Evolutionary conservation across 2,329 filamentous ascomycete genomes (phyloP), one percentile per base, ranked within the genome.

Genomic region (Fusarium papillatum): DNA sequence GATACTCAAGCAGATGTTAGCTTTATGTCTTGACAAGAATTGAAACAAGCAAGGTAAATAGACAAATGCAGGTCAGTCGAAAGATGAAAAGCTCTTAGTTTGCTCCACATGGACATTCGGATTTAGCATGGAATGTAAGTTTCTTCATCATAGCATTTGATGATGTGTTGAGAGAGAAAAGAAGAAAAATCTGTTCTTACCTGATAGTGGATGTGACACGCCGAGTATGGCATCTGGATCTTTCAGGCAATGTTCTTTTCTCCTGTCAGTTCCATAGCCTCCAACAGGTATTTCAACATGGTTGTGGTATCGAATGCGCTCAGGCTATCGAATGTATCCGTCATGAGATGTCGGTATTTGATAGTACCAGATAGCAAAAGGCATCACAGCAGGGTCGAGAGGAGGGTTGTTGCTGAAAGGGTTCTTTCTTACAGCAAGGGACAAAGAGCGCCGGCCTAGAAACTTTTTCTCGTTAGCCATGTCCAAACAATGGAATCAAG

Each of bases 31-130:
- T 68, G 22, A 50, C 57, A 61, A 68, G 68, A 36, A 38, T 69
- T 24, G 2, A 63, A 43, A 70, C 71, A 78, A 64, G 73, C 57
- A 76, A 74, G 24, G 67, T 68, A 76, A 72, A 76, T 76, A 74
- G 63, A 75, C 74, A 78, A 79, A 79, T 83, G 81, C 81, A 83
- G 82, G 86, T 95, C 93, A 95, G 92, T 89, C 89, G 93, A 94
- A 94, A 94, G 93, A 94, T 95, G 93, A 95, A 95, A 94, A 94
- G 92, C 90, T 91, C 90, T 89, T 89, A 88, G 87, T 88, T 90
- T 87, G 85, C 86, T 94, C 91, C 90, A 93, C 90, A 92, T 90
- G 81, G 80, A 79, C 79, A 81, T 81, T 95, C 92, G 88, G 93
- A 86, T 91, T 94, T 94, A 94, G 93, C 93, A 94, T 93, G 91